A percentile compares a stretch with the other conserved stretches of the same genome.
phyloP scores from a whole-genome alignment of 495 filamentous ascomycete species.

The Lophiotrema nucula region DNA sequence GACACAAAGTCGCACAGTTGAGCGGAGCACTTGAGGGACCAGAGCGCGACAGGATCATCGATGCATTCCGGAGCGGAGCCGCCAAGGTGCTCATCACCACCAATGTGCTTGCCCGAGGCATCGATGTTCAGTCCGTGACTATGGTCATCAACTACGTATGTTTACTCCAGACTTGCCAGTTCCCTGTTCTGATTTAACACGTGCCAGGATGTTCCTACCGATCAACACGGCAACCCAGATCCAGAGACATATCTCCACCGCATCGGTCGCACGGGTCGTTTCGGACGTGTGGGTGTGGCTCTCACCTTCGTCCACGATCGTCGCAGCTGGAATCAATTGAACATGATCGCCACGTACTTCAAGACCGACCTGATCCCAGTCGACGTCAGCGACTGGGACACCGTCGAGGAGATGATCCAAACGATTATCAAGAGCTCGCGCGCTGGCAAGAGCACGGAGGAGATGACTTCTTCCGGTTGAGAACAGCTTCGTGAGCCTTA shows the following conservation, averaged over 20 bases:
- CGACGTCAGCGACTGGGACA: constrained; percentile 76
- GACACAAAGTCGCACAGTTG: constrained; percentile 85
- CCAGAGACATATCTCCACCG: constrained; percentile 95
- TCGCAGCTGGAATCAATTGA: constrained; percentile 70
- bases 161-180: neutral
- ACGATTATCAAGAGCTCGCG: constrained; percentile 77
- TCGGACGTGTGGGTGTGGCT: constrained; percentile 93
- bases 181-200: constrained; percentile 14
- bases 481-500: too few relatives aligned
- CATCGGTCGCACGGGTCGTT: constrained; percentile 95
- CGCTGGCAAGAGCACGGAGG: constrained; percentile 54
- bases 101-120: constrained; percentile 94
- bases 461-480: too few relatives aligned
- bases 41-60: constrained; percentile 81
- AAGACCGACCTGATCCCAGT: constrained; percentile 53
- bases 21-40: constrained; percentile 81
- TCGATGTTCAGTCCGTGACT: constrained; percentile 93
- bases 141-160: constrained; percentile 93
- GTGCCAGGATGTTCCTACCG: constrained; percentile 58
- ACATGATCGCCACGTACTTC: constrained; percentile 73
- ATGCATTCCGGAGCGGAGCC: constrained; percentile 77
- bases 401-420: constrained; percentile 78
- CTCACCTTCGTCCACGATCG: constrained; percentile 86
- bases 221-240: constrained; percentile 56
- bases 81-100: constrained; percentile 99